Percentiles rank a stretch among this genome's conserved stretches.
Evolutionary conservation across 805 yeast genomes (phyloP).

Genomic region (Ogataea chonburiensis): DNA sequence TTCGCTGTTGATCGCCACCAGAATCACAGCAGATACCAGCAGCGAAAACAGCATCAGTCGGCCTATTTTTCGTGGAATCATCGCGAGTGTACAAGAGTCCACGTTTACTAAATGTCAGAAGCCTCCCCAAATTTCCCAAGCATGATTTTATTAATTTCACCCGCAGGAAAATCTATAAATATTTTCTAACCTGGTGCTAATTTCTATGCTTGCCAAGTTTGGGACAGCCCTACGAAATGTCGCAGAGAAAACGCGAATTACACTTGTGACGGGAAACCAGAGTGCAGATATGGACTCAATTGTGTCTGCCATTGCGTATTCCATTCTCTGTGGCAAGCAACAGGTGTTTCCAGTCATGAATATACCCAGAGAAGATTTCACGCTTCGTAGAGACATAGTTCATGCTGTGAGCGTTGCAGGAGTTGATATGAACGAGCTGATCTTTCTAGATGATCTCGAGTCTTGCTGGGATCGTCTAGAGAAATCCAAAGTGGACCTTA

Average conservation of each 20-base stretch:
- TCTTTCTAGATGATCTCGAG: constrained; percentile 68
- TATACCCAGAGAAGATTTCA: constrained; percentile 64
- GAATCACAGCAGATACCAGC: constrained; percentile 5
- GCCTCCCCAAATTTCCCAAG: constrained; percentile 12
- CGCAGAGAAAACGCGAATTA: constrained; percentile 10
- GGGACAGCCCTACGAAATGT: constrained; percentile 1
- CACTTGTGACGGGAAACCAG: constrained; percentile 75
- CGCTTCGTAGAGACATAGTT: constrained; percentile 68
- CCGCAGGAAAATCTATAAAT: constrained; percentile 4
- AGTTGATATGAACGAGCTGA: constrained; percentile 49
- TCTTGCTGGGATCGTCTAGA: constrained; percentile 10
- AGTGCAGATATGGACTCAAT: constrained; percentile 90
- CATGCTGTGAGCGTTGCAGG: constrained; percentile 47
- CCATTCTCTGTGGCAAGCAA: constrained; percentile 46
- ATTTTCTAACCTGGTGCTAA: no score
- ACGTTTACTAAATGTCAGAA: constrained; percentile 7
- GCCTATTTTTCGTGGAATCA: constrained; percentile 13
- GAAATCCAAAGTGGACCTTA: constrained; percentile 37
- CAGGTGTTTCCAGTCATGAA: constrained; percentile 67
- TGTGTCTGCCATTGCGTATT: constrained; percentile 68
- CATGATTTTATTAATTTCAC: constrained; percentile 6
- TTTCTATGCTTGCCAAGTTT: constrained; percentile 6
- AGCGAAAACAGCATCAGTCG: constrained; percentile 14
- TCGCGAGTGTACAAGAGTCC: constrained; percentile 9
- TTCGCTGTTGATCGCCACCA: constrained; percentile 10